Evolutionary conservation across 2,329 filamentous ascomycete genomes (phyloP).

Genomic region (Trichoderma polysporum): DNA sequence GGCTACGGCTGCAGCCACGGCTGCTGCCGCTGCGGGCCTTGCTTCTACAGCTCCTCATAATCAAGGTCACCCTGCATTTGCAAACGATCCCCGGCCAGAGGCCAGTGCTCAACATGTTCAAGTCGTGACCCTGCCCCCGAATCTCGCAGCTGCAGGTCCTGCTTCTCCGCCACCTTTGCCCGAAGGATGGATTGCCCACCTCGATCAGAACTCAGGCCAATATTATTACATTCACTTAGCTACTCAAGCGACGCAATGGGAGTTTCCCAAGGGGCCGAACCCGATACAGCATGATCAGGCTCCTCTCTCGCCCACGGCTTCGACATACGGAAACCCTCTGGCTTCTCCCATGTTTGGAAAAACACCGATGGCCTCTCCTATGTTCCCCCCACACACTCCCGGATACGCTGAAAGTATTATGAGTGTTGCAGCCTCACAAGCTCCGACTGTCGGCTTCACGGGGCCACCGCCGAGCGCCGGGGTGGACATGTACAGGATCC

Average conservation of each 20-base stretch:
- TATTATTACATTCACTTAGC: conserved; percentile 99
- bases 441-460: conserved; percentile 77
- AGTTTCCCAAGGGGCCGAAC: conserved; percentile 94
- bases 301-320: conserved; percentile 79
- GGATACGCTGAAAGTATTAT: conserved; percentile 84
- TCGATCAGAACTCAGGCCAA: conserved; percentile 92
- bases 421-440: conserved; percentile 71
- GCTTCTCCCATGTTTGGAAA: conserved; percentile 65
- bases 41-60: conserved; percentile 54
- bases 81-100: conserved; percentile 69
- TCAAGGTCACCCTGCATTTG: conserved; percentile 82
- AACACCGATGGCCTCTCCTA: conserved; percentile 65
- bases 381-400: conserved; percentile 78
- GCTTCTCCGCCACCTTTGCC: conserved; percentile 88
- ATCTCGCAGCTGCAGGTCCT: conserved; percentile 53
- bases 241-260: conserved; percentile 96
- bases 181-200: conserved; percentile 96
- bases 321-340: conserved; percentile 72
- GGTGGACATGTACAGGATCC: conserved; percentile 90
- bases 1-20: conserved; percentile 26
- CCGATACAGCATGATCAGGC: conserved; percentile 79
- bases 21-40: conserved; percentile 32
- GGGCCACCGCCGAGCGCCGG: conserved; percentile 86
- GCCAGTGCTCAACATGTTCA: conserved; percentile 48
- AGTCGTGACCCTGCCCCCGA: conserved; percentile 43